Base-by-base conservation (phyloP, 2,329 filamentous ascomycete genomes). In the Pezicula radicicola region DNA sequence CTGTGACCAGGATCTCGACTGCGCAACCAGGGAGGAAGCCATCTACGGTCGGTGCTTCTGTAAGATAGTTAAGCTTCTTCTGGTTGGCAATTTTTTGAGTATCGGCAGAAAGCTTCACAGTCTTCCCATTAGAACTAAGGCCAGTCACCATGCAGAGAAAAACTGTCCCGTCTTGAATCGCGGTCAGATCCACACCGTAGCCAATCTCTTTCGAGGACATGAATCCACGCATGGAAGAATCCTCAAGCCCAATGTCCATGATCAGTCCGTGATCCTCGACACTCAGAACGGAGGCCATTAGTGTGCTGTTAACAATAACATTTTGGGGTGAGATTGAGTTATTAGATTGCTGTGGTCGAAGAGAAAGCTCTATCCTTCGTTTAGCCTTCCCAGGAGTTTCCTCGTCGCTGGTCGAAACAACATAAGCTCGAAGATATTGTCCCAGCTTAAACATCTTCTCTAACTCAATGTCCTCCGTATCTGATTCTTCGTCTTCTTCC, bases 201-300 rank as follows among this genome's bases (percentile, higher is more conserved):
- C 89, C 88, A 16, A 97, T 74, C 66, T 97, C 91, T 65, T 88
- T 91, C 55, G 87, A 88, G 5, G 91, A 83, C 65, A 99, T 78
- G 72, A 99, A 99, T 3, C 89, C 94, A 57, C 85, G 86, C 48
- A 92, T 68, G 36, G 82, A 79, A 30, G 78, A 73, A 49, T 84
- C 82, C 35, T 84, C 77, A 6, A 97, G 75, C 16, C 91, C 91
- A 36, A 97, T 72, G 61, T 97, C 91, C 91, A 99, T 96, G 51
- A 97, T 83, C 52, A 94, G 80, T 55, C 94, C 94, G 65, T 96
- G 92, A 63, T 99, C 95, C 70, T 99, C 93, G n/a, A 95, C 87
- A 69, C 93, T 99, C 47, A 81, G 72, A 25, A 99, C 86, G 0
- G 91, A 87, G 2, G 91, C 93, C 79, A 97, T 95, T 18, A 97